phyloP scores from a whole-genome alignment of 169 alveolate genomes.

The Plasmodium vinckei region DNA sequence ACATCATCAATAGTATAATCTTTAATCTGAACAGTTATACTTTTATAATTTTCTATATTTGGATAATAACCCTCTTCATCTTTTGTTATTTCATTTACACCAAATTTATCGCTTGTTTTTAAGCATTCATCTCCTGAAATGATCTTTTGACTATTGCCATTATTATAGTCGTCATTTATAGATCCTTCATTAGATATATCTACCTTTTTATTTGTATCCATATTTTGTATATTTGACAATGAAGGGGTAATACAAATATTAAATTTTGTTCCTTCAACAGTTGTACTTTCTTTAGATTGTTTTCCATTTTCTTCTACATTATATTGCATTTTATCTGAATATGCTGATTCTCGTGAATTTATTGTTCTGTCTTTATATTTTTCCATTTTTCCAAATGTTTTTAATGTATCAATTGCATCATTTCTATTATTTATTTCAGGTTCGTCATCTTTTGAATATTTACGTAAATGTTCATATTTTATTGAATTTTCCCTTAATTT shows the following conservation, averaged over 20 bases:
- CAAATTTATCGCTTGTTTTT: neutral
- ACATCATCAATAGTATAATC: constrained; percentile 55
- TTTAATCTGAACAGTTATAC: constrained; percentile 41
- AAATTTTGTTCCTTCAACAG: constrained; percentile 15
- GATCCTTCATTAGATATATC: too few relatives aligned
- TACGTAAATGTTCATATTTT: too few relatives aligned
- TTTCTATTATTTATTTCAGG: too few relatives aligned
- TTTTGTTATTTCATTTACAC: neutral
- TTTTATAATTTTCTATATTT: constrained; percentile 39
- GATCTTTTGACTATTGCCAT: neutral
- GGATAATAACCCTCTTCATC: constrained; percentile 21
- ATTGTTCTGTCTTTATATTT: too few relatives aligned
- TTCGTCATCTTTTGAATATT: too few relatives aligned
- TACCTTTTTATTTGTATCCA: neutral
- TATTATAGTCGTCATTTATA: neutral
- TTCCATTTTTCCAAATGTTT: too few relatives aligned
- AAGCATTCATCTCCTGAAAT: neutral
- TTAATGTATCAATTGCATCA: too few relatives aligned
- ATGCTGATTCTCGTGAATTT: neutral
- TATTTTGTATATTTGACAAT: constrained; percentile 22
- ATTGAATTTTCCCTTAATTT: too few relatives aligned
- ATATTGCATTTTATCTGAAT: neutral
- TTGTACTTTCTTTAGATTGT: neutral
- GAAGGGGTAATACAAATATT: constrained; percentile 60
- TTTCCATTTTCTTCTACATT: neutral